Evolutionary conservation across 352 stramenopile genomes (phyloP).

Genomic region (Plasmopara halstedii): DNA sequence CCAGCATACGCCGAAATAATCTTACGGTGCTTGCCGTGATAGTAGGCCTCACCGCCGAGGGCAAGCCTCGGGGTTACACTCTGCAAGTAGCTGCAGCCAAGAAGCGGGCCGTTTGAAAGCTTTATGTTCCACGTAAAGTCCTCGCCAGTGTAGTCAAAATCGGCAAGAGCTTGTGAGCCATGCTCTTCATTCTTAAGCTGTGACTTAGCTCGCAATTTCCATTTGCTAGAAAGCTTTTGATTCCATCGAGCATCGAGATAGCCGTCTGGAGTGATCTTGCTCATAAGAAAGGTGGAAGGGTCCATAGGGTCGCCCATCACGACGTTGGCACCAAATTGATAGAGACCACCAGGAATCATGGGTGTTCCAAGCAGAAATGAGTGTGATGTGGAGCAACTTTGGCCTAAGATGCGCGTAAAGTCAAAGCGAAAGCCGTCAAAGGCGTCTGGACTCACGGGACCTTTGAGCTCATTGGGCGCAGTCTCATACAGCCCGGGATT

Average conservation of each 20-base stretch:
- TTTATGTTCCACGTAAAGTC: constrained; percentile 89
- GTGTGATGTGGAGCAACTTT: constrained; percentile 78
- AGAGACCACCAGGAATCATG: constrained; percentile 78
- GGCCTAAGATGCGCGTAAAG: constrained; percentile 75
- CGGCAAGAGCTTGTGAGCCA: constrained; percentile 67
- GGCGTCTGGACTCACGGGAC: constrained; percentile 62
- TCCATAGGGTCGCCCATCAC: constrained; percentile 69
- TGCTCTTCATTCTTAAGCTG: constrained; percentile 79
- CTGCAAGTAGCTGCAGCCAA: constrained; percentile 84
- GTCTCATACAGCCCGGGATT: constrained; percentile 84
- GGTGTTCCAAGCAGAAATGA: constrained; percentile 73
- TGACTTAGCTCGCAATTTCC: constrained; percentile 82
- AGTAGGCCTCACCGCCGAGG: constrained; percentile 80
- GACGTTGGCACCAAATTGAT: constrained; percentile 84
- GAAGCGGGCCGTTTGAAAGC: constrained; percentile 78
- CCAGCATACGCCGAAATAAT: constrained; percentile 79
- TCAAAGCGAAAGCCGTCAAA: constrained; percentile 87
- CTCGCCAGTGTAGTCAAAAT: constrained; percentile 77
- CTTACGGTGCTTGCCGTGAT: constrained; percentile 83
- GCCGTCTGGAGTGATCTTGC: constrained; percentile 78
- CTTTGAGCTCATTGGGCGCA: constrained; percentile 77
- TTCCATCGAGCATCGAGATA: constrained; percentile 83
- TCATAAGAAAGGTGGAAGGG: constrained; percentile 78
- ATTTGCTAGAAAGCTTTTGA: constrained; percentile 56
- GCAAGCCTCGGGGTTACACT: constrained; percentile 73